Percentiles rank a stretch among this genome's conserved stretches.
phyloP scores from a whole-genome alignment of 73 alveolate genomes.

The Symbiodinium pilosum region DNA sequence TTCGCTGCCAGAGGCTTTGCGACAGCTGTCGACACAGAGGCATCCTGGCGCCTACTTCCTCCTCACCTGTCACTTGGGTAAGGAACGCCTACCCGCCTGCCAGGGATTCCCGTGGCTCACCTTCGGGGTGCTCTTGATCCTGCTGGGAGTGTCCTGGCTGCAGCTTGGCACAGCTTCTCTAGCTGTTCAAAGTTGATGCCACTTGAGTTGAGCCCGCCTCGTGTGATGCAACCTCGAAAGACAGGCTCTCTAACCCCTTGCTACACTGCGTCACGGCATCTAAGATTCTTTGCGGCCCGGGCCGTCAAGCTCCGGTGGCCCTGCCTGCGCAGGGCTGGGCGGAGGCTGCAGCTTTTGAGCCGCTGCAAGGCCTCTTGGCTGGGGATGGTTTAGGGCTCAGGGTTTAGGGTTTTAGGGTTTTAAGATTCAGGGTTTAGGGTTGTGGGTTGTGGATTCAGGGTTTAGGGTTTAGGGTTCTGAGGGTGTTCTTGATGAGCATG shows the following conservation, averaged over 20 bases:
- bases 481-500: no score
- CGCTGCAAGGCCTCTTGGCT: no score
- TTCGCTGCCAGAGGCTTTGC: background rate
- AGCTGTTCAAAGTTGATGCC: background rate
- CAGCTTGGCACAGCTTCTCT: no score
- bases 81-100: background rate
- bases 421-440: background rate
- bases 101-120: slow-evolving; percentile 8
- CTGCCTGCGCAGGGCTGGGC: background rate
- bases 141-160: background rate
- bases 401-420: no score
- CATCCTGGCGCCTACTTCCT: slow-evolving; percentile 16
- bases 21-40: background rate
- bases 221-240: background rate
- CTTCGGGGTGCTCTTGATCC: background rate
- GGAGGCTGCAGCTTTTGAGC: no score
- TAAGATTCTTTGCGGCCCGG: background rate
- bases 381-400: no score
- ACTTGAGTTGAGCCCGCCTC: background rate
- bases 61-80: slow-evolving; percentile 3
- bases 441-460: background rate
- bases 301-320: background rate
- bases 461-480: background rate
- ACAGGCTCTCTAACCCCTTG: no score
- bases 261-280: background rate